Base-by-base conservation (phyloP, 306 rosid genomes). In the Begonia masoniana region DNA sequence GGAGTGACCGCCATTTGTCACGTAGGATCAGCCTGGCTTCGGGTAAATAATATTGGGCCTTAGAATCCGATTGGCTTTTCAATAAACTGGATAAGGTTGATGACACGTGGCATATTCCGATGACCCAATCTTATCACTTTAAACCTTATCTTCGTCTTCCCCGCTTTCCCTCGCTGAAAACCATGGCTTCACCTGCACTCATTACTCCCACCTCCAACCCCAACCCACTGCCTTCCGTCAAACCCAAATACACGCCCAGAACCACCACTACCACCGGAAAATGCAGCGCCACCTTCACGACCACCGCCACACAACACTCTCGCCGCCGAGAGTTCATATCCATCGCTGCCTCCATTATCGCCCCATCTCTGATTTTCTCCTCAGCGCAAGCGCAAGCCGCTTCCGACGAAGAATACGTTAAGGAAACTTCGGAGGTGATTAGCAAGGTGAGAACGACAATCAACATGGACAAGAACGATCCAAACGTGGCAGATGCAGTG, bases 151-250 rank as follows among this genome's bases (percentile, higher is more conserved):
- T 13, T 35, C 21, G 46, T 9, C 13, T 52, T 63, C 51, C 49
- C 50, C 21, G 2, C 41, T 23, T 12, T 43, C 62, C 10, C 43
- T 52, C 46, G 12, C 45, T 19, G 46, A 55, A 39, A 61, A 57
- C 56, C 71, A 85, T 91, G 94, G 96, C 99, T 3, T 83, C 95
- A 0, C 74, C 87, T 52, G 67, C 94, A 6, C 87, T 92, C 47
- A 45, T 87, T 13, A 83, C 96, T n/a, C 96, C 96, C 10, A 77
- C 94, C 6, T 73, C 95, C 60, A 87, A 80, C 53, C 89, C 80
- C 60, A 74, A 79, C 60, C 53, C 77, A 17, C 84, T 74, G 52
- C 17, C 85, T 17, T 46, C 87, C 15, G n/a, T 64, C 75, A 83
- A 77, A 47, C 47, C 82, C 80, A 74, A 74, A 54, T 10, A 60